A percentile compares a stretch with the other conserved stretches of the same genome.
These are phyloP conservation scores for Boletus vinaceobasis DNA, from an alignment of 768 basidiomycete species.

Conservation along the genomic window DNA sequence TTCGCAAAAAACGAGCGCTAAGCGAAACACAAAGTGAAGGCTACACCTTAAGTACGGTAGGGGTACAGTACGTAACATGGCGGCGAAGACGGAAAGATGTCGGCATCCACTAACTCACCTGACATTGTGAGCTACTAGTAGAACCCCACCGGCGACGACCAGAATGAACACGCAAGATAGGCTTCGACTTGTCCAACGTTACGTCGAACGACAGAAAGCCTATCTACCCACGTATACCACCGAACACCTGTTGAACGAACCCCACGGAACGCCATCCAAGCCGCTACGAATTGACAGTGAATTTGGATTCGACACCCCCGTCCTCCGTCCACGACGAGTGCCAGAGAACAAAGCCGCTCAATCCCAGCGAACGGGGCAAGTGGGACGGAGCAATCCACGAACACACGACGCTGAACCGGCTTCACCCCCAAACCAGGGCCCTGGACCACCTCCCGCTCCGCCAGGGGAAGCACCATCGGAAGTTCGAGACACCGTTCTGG, in stretches of 20 bases:
- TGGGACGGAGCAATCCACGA: neutral
- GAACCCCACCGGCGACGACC: neutral
- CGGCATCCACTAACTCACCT: neutral
- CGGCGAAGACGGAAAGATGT: neutral
- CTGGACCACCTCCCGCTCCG: neutral
- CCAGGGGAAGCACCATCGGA: neutral
- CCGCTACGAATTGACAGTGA: conserved; percentile 9
- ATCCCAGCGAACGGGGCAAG: neutral
- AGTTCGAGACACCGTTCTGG: conserved; percentile 1
- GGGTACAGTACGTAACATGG: conserved; percentile 2
- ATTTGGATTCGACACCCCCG: conserved; percentile 51
- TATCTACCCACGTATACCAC: conserved; percentile 43
- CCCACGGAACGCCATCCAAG: conserved; percentile 11
- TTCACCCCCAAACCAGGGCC: neutral
- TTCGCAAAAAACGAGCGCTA: conserved; percentile 6
- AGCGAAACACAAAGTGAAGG: neutral
- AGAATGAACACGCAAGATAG: conserved; percentile 36
- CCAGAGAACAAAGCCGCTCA: conserved; percentile 11
- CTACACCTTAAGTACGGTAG: no score
- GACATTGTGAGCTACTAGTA: no score
- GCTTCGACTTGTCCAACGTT: conserved; percentile 41
- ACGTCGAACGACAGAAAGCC: conserved; percentile 46
- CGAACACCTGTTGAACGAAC: conserved; percentile 33
- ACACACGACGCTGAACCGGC: neutral
- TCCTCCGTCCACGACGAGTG: conserved; percentile 51